Evolutionary conservation across 1,284 basidiomycete species (phyloP), one percentile per base, ranked within the genome.

Genomic region (Sanghuangporus weigelae): DNA sequence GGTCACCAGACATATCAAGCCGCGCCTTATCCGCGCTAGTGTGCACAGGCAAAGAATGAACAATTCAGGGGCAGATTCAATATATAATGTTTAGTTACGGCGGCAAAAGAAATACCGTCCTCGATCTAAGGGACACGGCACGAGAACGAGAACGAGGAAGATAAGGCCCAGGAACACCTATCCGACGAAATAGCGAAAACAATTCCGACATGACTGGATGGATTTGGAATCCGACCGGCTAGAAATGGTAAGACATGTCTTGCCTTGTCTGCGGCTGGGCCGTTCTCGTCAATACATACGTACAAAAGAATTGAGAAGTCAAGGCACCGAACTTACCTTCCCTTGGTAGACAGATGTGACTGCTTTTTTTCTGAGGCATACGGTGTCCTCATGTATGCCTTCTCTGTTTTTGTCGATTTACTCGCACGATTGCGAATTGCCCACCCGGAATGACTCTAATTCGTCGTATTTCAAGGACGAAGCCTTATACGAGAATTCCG

Each of bases 151-250:
- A n/a, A 16, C 10, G 49, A 31, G 49, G 48, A 38, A 54, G 53
- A 54, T 54, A 54, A 54, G 53, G 53, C 53, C 51, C 53, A 54
- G 53, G 53, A 54, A 54, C 53, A 31, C 16, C 16, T 36, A 36
- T 35, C 31, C 35, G 11, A 54, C 7, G 14, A 38, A 54, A 7
- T 8, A 16, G 31, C 16, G 50, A 51, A 51, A 51, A 51, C 38
- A 1, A 31, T n/a, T 19, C 11, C 31, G 14, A 31, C 14, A 38
- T 36, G 8, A 31, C 14, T 54, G 14, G 26, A 31, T 31, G 23
- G 53, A 36, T n/a, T 54, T 4, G 26, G 53, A 54, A 36, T 49
- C n/a, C 14, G n/a, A 12, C 11, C n/a, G 51, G 12, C 53, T 36
- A 38, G 12, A 54, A 38, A 54, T 11, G 53, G 31, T 54, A 31